Evolutionary conservation across 306 rosid genomes (phyloP).

Genomic region (Ammopiptanthus mongolicus): DNA sequence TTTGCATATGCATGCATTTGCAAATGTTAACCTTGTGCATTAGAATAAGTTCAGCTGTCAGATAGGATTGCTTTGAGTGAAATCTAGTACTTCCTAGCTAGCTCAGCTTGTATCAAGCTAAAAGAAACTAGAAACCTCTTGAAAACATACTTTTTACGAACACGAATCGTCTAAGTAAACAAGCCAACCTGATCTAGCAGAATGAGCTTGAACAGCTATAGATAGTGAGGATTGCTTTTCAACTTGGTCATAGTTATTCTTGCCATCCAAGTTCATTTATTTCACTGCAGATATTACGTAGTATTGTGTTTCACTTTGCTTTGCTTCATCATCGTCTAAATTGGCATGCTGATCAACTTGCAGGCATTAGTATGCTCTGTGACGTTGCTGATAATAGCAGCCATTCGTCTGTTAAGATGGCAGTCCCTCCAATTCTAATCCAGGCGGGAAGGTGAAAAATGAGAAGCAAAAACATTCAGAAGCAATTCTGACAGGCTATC

Average conservation of each 20-base stretch:
- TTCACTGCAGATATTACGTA: neutral
- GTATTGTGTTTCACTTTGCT: neutral
- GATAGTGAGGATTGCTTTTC: neutral
- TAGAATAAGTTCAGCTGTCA: conserved; percentile 8
- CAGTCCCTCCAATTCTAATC: conserved; percentile 9
- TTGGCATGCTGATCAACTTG: conserved; percentile 26
- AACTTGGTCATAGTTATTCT: neutral
- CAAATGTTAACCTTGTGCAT: neutral
- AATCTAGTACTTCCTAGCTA: neutral
- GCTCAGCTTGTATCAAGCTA: neutral
- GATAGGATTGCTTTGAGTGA: neutral
- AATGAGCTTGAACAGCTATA: neutral
- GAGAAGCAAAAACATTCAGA: conserved; percentile 21
- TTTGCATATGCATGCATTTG: neutral
- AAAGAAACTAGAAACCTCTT: conserved; percentile 1
- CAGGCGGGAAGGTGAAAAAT: neutral
- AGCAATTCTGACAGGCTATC: conserved; percentile 18
- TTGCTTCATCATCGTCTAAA: conserved; percentile 13
- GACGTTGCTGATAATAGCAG: conserved; percentile 41
- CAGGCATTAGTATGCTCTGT: conserved; percentile 73
- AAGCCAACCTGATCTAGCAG: neutral
- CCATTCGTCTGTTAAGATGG: conserved; percentile 39
- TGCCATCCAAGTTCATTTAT: neutral
- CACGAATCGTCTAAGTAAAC: neutral
- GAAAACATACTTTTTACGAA: neutral